phyloP scores from a whole-genome alignment of 345 rosid genomes.

The Laguncularia racemosa region DNA sequence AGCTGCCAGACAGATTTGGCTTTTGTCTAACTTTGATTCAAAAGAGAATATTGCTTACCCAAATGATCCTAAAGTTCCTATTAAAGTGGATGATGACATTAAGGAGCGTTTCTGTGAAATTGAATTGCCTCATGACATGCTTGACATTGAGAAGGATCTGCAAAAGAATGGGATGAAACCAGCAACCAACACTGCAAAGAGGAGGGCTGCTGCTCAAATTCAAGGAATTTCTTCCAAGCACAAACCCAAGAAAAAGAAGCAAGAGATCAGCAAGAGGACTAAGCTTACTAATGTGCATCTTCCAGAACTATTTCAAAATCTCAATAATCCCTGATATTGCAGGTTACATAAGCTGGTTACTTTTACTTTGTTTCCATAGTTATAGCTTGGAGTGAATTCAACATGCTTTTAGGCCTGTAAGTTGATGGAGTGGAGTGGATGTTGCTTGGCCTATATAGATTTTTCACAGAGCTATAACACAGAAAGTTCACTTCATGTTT shows the following conservation, averaged over 20 bases:
- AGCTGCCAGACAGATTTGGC: constrained; percentile 57
- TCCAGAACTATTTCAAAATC: constrained; percentile 54
- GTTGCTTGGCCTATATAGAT: too few species aligned
- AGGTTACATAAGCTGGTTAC: neutral
- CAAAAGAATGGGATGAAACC: constrained; percentile 73
- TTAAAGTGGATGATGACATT: constrained; percentile 61
- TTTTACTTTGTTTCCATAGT: too few species aligned
- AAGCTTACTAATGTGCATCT: constrained; percentile 79
- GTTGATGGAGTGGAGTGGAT: too few species aligned
- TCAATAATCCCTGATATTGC: constrained; percentile 13
- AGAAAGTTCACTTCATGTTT: too few species aligned
- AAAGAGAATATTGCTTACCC: constrained; percentile 80
- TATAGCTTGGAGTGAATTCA: too few species aligned
- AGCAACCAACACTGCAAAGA: constrained; percentile 60
- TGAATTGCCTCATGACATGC: constrained; percentile 65
- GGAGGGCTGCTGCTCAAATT: constrained; percentile 66
- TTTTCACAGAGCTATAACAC: too few species aligned
- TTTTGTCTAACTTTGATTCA: constrained; percentile 59
- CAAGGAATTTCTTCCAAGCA: constrained; percentile 46
- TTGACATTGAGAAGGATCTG: constrained; percentile 71
- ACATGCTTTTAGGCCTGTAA: too few species aligned
- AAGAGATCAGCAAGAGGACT: constrained; percentile 70
- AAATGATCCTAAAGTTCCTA: constrained; percentile 56
- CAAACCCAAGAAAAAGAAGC: constrained; percentile 63
- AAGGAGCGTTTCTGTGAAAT: constrained; percentile 49